phyloP scores from a whole-genome alignment of 768 basidiomycete genomes.

The Serendipita sp. region DNA sequence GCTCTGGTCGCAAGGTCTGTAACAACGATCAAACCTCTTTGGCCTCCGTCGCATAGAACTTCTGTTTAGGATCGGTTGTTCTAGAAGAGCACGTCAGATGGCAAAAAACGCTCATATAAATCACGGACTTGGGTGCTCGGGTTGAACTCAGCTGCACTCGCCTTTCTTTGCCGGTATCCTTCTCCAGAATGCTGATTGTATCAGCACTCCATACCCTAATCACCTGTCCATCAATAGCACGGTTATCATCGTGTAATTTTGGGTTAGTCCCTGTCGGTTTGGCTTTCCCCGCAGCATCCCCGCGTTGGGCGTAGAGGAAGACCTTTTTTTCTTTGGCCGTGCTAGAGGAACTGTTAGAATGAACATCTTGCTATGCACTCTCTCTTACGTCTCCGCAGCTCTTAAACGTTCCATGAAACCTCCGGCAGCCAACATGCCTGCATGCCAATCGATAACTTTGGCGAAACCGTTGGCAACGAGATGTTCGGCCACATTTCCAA shows the following conservation, averaged over 20 bases:
- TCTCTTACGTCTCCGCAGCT: slow-evolving; percentile 48
- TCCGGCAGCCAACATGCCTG: slow-evolving; percentile 72
- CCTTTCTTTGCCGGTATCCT: slow-evolving; percentile 55
- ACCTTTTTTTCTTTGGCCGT: slow-evolving; percentile 58
- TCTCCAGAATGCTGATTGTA: slow-evolving; percentile 67
- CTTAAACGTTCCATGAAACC: slow-evolving; percentile 84
- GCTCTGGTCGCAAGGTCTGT: not conserved
- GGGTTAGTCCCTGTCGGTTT: slow-evolving; percentile 24
- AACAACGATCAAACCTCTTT: slow-evolving; percentile 33
- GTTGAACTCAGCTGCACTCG: slow-evolving; percentile 80
- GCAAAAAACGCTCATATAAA: not conserved
- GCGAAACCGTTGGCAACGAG: slow-evolving; percentile 75
- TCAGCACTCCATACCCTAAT: slow-evolving; percentile 85
- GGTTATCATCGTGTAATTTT: slow-evolving; percentile 28
- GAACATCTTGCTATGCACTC: not conserved
- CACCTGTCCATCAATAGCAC: slow-evolving; percentile 68
- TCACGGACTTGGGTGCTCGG: slow-evolving; percentile 58
- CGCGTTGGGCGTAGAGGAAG: slow-evolving; percentile 46
- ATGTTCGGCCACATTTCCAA: slow-evolving; percentile 86
- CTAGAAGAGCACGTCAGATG: slow-evolving; percentile 24
- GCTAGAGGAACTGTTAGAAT: slow-evolving; percentile 8
- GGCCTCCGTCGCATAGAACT: slow-evolving; percentile 80
- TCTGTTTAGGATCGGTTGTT: slow-evolving; percentile 70
- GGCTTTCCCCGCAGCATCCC: slow-evolving; percentile 26
- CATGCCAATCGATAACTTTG: slow-evolving; percentile 93